Evolutionary conservation across 2,329 filamentous ascomycete species (phyloP).

Genomic region (Colletotrichum scovillei): DNA sequence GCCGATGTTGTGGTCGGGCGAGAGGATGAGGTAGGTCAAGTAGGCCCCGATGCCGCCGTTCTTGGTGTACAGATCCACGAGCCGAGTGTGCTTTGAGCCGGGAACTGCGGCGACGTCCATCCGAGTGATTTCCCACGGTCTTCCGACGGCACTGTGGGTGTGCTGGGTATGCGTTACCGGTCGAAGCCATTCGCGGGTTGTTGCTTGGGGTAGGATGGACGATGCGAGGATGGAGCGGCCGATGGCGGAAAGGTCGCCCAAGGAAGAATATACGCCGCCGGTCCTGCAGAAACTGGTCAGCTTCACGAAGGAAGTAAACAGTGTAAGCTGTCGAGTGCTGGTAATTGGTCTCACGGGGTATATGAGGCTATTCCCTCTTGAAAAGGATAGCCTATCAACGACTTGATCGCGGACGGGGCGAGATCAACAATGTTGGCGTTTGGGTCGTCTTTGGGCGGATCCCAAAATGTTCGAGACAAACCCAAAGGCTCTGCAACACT

Average conservation of each 20-base stretch:
- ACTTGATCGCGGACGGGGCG: background rate
- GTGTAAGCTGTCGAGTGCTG: background rate
- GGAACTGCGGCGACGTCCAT: conserved; percentile 32
- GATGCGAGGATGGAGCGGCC: conserved; percentile 39
- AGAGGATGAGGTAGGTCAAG: conserved; percentile 36
- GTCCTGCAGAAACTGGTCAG: conserved; percentile 9
- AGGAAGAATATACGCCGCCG: conserved; percentile 31
- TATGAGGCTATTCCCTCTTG: background rate
- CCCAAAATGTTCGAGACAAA: conserved; percentile 9
- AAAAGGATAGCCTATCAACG: background rate
- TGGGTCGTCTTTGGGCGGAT: conserved; percentile 3
- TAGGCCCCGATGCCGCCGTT: conserved; percentile 43
- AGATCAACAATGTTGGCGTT: conserved; percentile 13
- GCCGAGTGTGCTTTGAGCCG: conserved; percentile 40
- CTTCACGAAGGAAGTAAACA: background rate
- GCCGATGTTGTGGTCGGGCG: conserved; percentile 40
- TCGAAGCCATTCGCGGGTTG: conserved; percentile 38
- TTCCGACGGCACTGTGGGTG: conserved; percentile 33
- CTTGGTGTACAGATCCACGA: conserved; percentile 44
- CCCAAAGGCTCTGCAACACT: conserved; percentile 25
- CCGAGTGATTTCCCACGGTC: conserved; percentile 39
- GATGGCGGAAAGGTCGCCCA: conserved; percentile 28
- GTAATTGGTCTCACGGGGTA: conserved; percentile 8
- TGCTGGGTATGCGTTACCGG: conserved; percentile 32
- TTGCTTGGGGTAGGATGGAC: conserved; percentile 18